Conservation (phyloP, 192 early-diverging fungal species). For the Coemansia sp. region DNA sequence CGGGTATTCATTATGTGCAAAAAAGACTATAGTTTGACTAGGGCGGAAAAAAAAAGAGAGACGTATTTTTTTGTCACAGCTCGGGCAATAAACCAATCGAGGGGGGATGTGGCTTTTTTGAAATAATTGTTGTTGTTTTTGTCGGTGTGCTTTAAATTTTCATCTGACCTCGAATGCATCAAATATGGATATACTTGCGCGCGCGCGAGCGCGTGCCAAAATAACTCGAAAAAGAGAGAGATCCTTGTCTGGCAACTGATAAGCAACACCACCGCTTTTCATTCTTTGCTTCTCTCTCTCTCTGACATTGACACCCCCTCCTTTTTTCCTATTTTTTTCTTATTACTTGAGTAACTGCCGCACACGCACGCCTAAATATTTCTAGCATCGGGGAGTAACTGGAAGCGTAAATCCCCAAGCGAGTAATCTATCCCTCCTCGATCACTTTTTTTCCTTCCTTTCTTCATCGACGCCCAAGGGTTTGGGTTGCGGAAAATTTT, state of each 20-base stretch:
- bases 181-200: not conserved
- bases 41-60: not conserved
- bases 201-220: not conserved
- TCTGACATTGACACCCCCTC: not conserved
- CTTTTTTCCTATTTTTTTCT: not conserved
- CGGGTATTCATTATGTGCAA: not conserved
- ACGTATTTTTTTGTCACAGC: not conserved
- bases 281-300: not conserved
- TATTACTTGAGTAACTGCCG: not conserved
- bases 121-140: slow-evolving; percentile 4
- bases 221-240: not conserved
- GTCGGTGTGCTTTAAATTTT: not conserved
- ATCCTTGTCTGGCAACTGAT: not conserved
- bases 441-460: not conserved
- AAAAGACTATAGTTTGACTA: not conserved
- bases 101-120: not conserved
- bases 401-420: not conserved
- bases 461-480: not conserved
- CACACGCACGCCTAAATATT: not conserved
- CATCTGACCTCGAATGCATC: not conserved
- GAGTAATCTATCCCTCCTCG: not conserved
- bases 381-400: not conserved
- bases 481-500: slow-evolving; percentile 1
- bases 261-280: not conserved
- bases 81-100: not conserved